phyloP scores from a whole-genome alignment of 305 asterid genomes.

The Fraxinus velutina region DNA sequence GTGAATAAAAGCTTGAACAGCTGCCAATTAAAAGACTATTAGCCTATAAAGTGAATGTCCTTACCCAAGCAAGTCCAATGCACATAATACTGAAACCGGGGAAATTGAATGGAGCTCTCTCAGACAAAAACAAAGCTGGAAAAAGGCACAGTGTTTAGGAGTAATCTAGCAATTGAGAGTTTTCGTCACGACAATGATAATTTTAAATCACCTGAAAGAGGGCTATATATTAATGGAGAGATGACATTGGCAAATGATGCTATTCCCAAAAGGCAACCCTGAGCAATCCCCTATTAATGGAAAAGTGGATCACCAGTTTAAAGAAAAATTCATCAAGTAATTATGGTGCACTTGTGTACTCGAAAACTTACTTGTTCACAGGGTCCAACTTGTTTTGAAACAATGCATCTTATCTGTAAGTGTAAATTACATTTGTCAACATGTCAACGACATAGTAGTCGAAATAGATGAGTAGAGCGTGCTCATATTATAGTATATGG shows the following conservation, averaged over 20 bases:
- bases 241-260: slow-evolving; percentile 41
- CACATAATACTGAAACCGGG: slow-evolving; percentile 63
- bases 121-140: slow-evolving; percentile 51
- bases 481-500: not conserved
- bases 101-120: slow-evolving; percentile 46
- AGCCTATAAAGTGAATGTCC: not conserved
- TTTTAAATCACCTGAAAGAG: slow-evolving; percentile 43
- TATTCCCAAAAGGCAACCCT: slow-evolving; percentile 50
- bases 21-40: not conserved
- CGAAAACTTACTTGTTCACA: slow-evolving; percentile 39
- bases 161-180: not conserved
- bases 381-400: slow-evolving; percentile 56
- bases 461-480: not conserved
- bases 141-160: not conserved
- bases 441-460: not conserved
- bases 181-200: not conserved
- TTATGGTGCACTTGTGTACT: not conserved
- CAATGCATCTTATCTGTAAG: slow-evolving; percentile 54
- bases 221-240: slow-evolving; percentile 55
- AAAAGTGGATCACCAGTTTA: not conserved
- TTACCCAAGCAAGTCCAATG: slow-evolving; percentile 55
- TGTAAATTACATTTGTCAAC: not conserved
- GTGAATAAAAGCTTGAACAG: not conserved
- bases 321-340: not conserved
- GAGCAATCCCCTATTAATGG: slow-evolving; percentile 50